Percentiles rank a stretch among this genome's conserved stretches.
Evolutionary conservation across 2,329 filamentous ascomycete species (phyloP).

Genomic region (Aspergillus calidoustus): DNA sequence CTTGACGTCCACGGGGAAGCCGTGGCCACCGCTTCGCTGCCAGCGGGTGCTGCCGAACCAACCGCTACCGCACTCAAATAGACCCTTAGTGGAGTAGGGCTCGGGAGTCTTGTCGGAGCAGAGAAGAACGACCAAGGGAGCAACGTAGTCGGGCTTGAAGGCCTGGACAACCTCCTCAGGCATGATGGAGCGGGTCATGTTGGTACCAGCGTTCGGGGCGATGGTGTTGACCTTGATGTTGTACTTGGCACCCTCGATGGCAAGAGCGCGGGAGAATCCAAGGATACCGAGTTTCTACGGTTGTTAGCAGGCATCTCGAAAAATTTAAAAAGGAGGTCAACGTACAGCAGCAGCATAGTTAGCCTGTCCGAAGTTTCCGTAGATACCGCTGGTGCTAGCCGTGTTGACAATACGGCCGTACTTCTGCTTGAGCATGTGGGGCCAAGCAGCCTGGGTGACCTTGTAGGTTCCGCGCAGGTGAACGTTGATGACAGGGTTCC

Average conservation of each 20-base stretch:
- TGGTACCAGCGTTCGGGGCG: constrained; percentile 93
- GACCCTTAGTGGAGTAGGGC: constrained; percentile 73
- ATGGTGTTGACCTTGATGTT: constrained; percentile 99
- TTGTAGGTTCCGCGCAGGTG: constrained; percentile 96
- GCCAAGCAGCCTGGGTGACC: constrained; percentile 96
- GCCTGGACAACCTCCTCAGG: constrained; percentile 98
- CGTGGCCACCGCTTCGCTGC: constrained; percentile 88
- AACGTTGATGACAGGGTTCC: constrained; percentile 90
- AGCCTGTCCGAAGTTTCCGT: constrained; percentile 98
- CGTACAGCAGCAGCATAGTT: constrained; percentile 91
- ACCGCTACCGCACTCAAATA: constrained; percentile 94
- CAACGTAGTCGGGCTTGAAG: constrained; percentile 99
- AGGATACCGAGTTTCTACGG: constrained; percentile 84
- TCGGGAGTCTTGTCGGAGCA: constrained; percentile 85
- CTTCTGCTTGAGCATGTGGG: constrained; percentile 97
- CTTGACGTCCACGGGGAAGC: constrained; percentile 84
- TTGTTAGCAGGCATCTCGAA: constrained; percentile 10
- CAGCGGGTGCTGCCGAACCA: constrained; percentile 93
- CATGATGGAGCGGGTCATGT: constrained; percentile 92
- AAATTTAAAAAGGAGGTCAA: constrained; percentile 32
- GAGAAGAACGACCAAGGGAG: constrained; percentile 86
- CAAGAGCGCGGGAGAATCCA: constrained; percentile 90
- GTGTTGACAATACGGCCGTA: constrained; percentile 98
- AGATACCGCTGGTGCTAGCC: constrained; percentile 94
- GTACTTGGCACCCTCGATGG: constrained; percentile 92